These are phyloP conservation scores for Quercus suber DNA, from an alignment of 306 rosid species.

Conservation along the genomic window DNA sequence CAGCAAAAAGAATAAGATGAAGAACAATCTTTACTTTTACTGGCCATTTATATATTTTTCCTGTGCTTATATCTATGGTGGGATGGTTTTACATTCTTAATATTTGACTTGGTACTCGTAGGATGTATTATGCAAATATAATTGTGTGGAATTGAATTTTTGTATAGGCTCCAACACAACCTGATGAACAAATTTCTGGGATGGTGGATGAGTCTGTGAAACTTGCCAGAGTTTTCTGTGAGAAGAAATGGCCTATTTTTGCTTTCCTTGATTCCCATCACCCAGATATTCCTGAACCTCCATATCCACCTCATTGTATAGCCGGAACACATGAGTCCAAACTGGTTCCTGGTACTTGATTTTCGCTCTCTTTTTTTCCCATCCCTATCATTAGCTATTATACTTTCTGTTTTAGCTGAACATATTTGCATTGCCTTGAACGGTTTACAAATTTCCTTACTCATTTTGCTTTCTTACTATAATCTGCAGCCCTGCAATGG, in stretches of 20 bases:
- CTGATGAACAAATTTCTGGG: slow-evolving; percentile 47
- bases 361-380: not conserved
- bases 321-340: slow-evolving; percentile 70
- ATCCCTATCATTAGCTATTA: not conserved
- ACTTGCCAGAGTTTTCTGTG: slow-evolving; percentile 58
- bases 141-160: not conserved
- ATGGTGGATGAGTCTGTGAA: slow-evolving; percentile 69
- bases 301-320: slow-evolving; percentile 89
- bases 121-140: not conserved
- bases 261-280: slow-evolving; percentile 79
- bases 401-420: not conserved
- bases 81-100: not conserved
- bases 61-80: not conserved
- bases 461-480: not conserved
- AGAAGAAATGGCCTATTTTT: slow-evolving; percentile 76
- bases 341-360: slow-evolving; percentile 66
- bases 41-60: not conserved
- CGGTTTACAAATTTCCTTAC: not conserved
- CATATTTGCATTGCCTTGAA: not conserved
- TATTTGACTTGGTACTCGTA: not conserved
- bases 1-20: not conserved
- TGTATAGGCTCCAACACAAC: slow-evolving; percentile 71
- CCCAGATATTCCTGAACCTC: slow-evolving; percentile 73
- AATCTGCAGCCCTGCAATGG: slow-evolving; percentile 59
- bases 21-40: not conserved